Base-by-base conservation (phyloP, 106 monocot species). In the Vanilla planifolia region DNA sequence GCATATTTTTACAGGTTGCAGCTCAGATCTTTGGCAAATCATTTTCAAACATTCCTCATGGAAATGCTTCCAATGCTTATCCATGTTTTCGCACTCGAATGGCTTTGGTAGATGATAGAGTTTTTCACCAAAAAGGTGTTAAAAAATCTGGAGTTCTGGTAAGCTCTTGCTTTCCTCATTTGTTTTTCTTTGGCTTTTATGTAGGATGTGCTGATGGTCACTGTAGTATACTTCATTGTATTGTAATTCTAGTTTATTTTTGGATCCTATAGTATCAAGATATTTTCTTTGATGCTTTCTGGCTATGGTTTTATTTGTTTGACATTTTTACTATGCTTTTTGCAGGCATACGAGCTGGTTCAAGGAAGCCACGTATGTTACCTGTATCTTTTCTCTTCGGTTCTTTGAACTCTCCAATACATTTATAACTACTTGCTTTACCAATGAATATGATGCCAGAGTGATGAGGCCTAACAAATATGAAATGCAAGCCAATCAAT, bases 301-400 rank as follows among this genome's bases (percentile, higher is more conserved):
- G 11, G 3, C 16, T 53, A 32, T 16, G 1, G 30, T 32, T n/a
- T 32, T 30, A 53, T 30, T 53, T 29, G 32, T 53, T 3, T 30
- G 30, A 16, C 3, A n/a, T 28, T 53, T 53, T 29, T 53, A 29
- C 29, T 32, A 1, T 53, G 2, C n/a, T 9, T 53, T 53, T 53
- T 53, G 53, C 53, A 53, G 53, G 30, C 53, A 15, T 53, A 53
- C 32, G 53, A 53, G 30, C 30, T 53, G 16, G 30, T 53, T 28
- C 53, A 53, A 53, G 53, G 53, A 53, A 53, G 53, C 15, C 53
- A 29, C 32, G 53, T 53, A 53, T 32, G 53, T 53, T 29, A 11
- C 14, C 15, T 30, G 32, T 32, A 29, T 53, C 53, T 53, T 30
- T 30, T 15, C 29, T 50, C 24, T 11, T 21, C 11, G 28, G 7